Percentiles rank a stretch among this genome's conserved stretches.
These are phyloP conservation scores for Calycina marina DNA, from an alignment of 2,329 filamentous ascomycete species.

Conservation along the genomic window DNA sequence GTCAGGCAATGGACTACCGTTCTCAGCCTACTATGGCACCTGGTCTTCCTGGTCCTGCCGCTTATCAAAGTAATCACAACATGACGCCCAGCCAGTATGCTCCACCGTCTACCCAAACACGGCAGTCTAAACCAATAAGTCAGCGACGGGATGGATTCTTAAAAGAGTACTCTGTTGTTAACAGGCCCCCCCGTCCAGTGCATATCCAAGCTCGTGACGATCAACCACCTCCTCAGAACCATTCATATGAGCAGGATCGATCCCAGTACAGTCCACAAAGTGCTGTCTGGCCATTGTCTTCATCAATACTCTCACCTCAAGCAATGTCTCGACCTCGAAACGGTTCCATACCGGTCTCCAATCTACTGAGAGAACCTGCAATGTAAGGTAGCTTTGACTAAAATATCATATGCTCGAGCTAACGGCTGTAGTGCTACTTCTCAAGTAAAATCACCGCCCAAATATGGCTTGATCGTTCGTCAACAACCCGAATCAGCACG, in stretches of 20 bases:
- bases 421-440: neutral
- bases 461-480: slow-evolving; percentile 24
- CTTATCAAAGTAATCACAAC: neutral
- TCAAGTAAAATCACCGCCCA: neutral
- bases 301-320: neutral
- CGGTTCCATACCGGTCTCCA: neutral
- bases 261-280: neutral
- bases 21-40: too few relatives aligned
- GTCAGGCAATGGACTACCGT: too few relatives aligned
- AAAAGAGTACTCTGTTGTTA: slow-evolving; percentile 1
- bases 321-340: neutral
- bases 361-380: neutral
- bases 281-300: neutral
- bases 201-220: neutral
- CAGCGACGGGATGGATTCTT: neutral
- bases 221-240: neutral
- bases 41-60: neutral
- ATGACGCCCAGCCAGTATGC: neutral
- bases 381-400: neutral
- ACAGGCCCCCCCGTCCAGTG: neutral
- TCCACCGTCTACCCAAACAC: slow-evolving; percentile 1
- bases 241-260: neutral
- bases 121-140: slow-evolving; percentile 2
- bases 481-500: slow-evolving; percentile 68
- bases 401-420: neutral